Evolutionary conservation across 2,329 filamentous ascomycete species (phyloP), one percentile per base, ranked within the genome.

Genomic region (Trichoderma asperellum): DNA sequence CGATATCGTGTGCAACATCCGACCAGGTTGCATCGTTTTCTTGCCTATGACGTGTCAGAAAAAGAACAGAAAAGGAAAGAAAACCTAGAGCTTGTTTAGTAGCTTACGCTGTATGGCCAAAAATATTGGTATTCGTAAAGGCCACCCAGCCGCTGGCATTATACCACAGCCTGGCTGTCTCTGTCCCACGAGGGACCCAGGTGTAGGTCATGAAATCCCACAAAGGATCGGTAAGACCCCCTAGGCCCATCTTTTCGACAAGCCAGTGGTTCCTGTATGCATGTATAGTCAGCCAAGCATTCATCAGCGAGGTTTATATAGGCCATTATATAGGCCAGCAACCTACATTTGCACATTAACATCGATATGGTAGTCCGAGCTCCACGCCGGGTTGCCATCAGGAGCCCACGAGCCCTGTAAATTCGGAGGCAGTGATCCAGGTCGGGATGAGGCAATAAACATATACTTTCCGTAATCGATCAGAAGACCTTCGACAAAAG

Each of bases 81-180:
- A 24, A 24, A 24, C 24, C 3, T 24, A 24, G 0, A 35, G 1
- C 6, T 1, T 24, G 2, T 16, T 32, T 7, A 18, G 5, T 11
- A 7, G 40, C 64, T 68, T 24, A 68, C 64, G 56, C 85, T 0
- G 86, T 87, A 69, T 87, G 83, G 0, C 87, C 87, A 72, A 87
- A 89, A 2, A 87, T 84, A 71, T 89, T 88, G 72, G 87, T 84
- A 73, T 87, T 86, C 68, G 87, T 82, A 71, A 89, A 86, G 0
- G 83, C 80, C 0, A 88, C 83, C 84, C 86, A 89, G 0, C 87
- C 87, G 0, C 79, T 76, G 11, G 83, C 85, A 35, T 82, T 81
- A 71, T 89, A 89, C 56, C 89, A 77, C 2, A 86, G 74, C n/a
- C 78, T 74, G 0, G 87, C 87, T 0, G 87, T 88, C 68, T 85